These are phyloP conservation scores for Penicillium freii DNA, from an alignment of 2,329 filamentous ascomycete genomes.

Conservation along the genomic window DNA sequence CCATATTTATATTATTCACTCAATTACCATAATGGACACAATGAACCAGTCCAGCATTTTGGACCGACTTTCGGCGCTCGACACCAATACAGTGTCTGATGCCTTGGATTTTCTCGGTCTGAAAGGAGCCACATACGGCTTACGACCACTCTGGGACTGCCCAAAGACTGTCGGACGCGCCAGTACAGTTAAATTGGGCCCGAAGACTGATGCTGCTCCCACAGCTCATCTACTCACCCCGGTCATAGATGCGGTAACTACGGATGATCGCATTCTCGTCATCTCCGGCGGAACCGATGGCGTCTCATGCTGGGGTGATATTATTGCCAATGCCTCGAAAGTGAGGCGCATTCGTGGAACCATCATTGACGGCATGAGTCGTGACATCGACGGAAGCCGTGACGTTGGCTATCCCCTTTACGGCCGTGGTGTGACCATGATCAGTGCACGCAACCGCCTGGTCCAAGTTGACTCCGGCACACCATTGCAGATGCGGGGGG, in stretches of 20 bases:
- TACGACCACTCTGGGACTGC: constrained; percentile 25
- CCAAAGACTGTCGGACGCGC: constrained; percentile 24
- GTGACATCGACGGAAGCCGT: constrained; percentile 36
- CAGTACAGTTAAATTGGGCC: constrained; percentile 22
- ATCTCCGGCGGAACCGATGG: constrained; percentile 21
- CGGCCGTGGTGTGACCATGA: constrained; percentile 34
- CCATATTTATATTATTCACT: background rate
- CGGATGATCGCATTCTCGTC: constrained; percentile 23
- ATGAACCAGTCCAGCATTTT: constrained; percentile 1
- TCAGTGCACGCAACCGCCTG: constrained; percentile 34
- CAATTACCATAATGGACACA: background rate
- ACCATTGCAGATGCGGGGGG: constrained; percentile 20
- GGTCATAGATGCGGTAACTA: constrained; percentile 19
- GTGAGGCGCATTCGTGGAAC: constrained; percentile 30
- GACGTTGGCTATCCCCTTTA: constrained; percentile 36
- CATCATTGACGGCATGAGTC: constrained; percentile 35
- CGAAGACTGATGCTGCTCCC: constrained; percentile 10
- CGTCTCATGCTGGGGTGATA: constrained; percentile 27
- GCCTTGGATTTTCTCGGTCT: constrained; percentile 24
- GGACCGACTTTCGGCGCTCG: constrained; percentile 18
- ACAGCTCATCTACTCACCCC: constrained; percentile 18
- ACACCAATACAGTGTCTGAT: constrained; percentile 27
- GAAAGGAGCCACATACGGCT: constrained; percentile 22
- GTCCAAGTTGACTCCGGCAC: constrained; percentile 33
- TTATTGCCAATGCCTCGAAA: constrained; percentile 24